Percentiles rank a stretch among this genome's conserved stretches.
These are phyloP conservation scores for Vanilla planifolia DNA, from an alignment of 106 monocot species.

Conservation along the genomic window DNA sequence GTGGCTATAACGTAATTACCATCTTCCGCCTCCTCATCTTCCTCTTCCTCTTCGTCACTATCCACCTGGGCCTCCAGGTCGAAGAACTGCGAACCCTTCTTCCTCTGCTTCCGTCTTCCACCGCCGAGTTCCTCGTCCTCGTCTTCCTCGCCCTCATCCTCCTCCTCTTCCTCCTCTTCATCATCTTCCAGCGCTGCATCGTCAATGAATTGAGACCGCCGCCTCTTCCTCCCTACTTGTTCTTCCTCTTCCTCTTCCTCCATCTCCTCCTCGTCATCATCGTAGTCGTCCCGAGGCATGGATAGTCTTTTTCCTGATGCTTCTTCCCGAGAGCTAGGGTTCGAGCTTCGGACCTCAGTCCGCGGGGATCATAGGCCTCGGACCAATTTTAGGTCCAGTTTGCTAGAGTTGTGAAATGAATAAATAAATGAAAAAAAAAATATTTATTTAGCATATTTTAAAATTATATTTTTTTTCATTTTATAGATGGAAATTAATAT, in stretches of 20 bases:
- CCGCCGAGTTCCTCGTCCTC: slow-evolving; percentile 17
- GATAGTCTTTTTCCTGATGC: too few species aligned
- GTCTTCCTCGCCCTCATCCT: slow-evolving; percentile 67
- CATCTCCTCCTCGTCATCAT: slow-evolving; percentile 17
- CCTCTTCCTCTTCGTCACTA: slow-evolving; percentile 71
- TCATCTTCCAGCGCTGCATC: slow-evolving; percentile 78
- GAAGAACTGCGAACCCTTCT: slow-evolving; percentile 54
- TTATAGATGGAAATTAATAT: too few species aligned
- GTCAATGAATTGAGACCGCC: slow-evolving; percentile 66
- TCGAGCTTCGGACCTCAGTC: not conserved
- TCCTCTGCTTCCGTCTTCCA: slow-evolving; percentile 32
- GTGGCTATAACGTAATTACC: too few species aligned
- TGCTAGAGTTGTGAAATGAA: too few species aligned
- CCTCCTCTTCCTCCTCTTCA: slow-evolving; percentile 73
- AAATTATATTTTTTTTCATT: too few species aligned
- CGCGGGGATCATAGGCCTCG: too few species aligned
- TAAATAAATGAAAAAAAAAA: too few species aligned
- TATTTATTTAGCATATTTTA: too few species aligned
- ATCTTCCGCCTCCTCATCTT: slow-evolving; percentile 87
- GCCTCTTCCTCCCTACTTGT: slow-evolving; percentile 36
- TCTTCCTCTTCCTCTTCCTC: slow-evolving; percentile 39
- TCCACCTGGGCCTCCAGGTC: slow-evolving; percentile 76
- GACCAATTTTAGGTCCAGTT: too few species aligned
- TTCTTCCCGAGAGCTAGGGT: too few species aligned
- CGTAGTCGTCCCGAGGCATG: slow-evolving; percentile 42